Evolutionary conservation across 225 moss, liverwort and hornwort genomes (phyloP), one percentile per base, ranked within the genome.

Genomic region (Polytrichum commune): DNA sequence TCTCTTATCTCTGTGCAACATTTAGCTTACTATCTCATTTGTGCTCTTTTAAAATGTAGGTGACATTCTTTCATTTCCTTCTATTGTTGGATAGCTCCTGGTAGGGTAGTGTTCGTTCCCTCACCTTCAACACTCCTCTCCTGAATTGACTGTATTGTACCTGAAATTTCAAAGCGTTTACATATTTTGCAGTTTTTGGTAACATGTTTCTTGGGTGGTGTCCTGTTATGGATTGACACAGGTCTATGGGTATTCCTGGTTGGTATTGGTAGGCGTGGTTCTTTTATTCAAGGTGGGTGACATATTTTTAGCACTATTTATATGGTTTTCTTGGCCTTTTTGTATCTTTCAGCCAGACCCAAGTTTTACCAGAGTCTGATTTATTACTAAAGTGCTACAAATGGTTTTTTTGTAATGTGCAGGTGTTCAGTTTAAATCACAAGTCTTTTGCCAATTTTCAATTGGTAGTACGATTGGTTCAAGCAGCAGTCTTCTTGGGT

Each of bases 241-340:
- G 87, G 77, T 88, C 25, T 88, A 88, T 63, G 84, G 87, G 62
- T 84, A 79, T 68, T 88, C 87, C 65, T 88, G 87, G 87, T 68
- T 81, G 74, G 81, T 88, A 8, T 38, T 88, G 54, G 81, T 64
- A 57, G 84, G 77, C 24, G 19, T 82, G 28, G 63, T 88, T 28
- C 75, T 88, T 57, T 72, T 73, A 60, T 88, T 88, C 58, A 84
- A 88, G 80, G 87, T 84, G 57, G 72, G 57, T 1, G 73, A 16
- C 22, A 66, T 19, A 16, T 20, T 58, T 22, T 66, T 70, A 26
- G 8, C 62, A 55, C 29, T 67, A 20, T 72, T 19, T 26, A 54
- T 29, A 23, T 27, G 13, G 13, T 5, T 54, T 55, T 46, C 72
- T 8, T n/a, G 68, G 29, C n/a, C 54, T 72, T 62, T 68, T 35